Base-by-base conservation (phyloP, 805 yeast species). In the Wickerhamiella spandovensis region DNA sequence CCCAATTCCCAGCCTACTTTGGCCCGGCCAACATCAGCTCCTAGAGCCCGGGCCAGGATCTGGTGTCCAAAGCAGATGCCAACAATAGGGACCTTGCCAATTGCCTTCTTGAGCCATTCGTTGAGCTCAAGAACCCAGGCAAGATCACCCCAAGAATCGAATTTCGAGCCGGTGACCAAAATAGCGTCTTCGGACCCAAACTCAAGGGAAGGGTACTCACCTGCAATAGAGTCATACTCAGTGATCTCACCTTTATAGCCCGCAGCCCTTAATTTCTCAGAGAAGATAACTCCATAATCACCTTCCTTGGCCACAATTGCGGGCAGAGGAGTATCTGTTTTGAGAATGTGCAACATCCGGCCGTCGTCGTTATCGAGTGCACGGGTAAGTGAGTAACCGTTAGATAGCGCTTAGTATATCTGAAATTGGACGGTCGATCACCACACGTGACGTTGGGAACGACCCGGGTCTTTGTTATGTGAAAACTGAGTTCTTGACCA, bases 41-140 rank as follows among this genome's bases (percentile, higher is more conserved):
- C 90, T 44, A 84, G 63, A 6, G 83, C 78, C 48, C 82, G 74
- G 1, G 79, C 81, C 15, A 87, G 64, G 22, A 85, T 72, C 62
- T 87, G 96, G 64, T 88, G 96, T 5, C 95, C 96, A 62, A 86
- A 87, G 64, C 96, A 87, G 42, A 87, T 69, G 3, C 95, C 94
- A 7, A 67, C 51, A 9, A 66, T 48, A 43, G 54, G 53, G 30
- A 54, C 49, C 8, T 51, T 43, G 15, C 43, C 47, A 5, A 64
- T 32, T 21, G 54, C 51, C 25, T 38, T 6, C 39, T 48, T 43
- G 15, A 59, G 48, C 49, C 52, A 70, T 35, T 58, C 65, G 3
- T 60, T 56, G n/a, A 70, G 59, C 47, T 58, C 51, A 17, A 57
- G 37, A 37, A 71, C 66, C 72, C 72, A 70, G 43, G 50, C 55